Base-by-base conservation (phyloP, 2,329 filamentous ascomycete species). In the Fusarium robinianum region DNA sequence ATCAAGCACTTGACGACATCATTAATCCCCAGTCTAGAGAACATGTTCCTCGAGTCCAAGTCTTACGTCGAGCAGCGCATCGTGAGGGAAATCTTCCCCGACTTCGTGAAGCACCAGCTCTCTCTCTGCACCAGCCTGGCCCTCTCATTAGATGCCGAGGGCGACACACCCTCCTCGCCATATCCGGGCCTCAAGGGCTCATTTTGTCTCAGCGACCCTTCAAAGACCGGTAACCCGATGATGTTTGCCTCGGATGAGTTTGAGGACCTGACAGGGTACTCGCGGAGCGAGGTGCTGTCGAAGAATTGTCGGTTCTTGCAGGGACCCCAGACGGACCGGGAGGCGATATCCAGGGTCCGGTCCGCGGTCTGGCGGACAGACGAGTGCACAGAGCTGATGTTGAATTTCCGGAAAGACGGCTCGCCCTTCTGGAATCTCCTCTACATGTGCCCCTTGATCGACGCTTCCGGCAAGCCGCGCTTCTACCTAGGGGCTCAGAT, bases 401-500 rank as follows among this genome's bases (percentile, higher is more conserved):
- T 80, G 6, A 80, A 79, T 49, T 75, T 77, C 46, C 69, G 69
- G 12, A 73, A 75, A 41, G 73, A 74, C 32, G 77, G 76, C 7
- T 67, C 72, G 15, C 74, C 76, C 0, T 80, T 79, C 53, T 80
- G 76, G 77, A 83, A 82, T 36, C 58, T 83, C 7, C 64, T 83
- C 0, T 80, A 77, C 35, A 63, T 76, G 2, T 72, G 75, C 32
- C 80, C 81, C 0, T 62, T 84, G 1, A 67, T 72, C 16, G 74
- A 80, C 44, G 60, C 64, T 0, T 53, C 67, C 1, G 79, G 79
- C 3, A 72, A 71, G 6, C 62, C 77, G 2, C 68, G 67, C 0
- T 81, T 76, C 61, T 80, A 76, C 53, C 68, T 84, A 11, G 79
- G 77, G 1, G 79, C 73, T 0, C 77, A 83, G 49, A 72, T 83